Conservation (phyloP, 2,329 filamentous ascomycete species). For the Scedosporium boydii region DNA sequence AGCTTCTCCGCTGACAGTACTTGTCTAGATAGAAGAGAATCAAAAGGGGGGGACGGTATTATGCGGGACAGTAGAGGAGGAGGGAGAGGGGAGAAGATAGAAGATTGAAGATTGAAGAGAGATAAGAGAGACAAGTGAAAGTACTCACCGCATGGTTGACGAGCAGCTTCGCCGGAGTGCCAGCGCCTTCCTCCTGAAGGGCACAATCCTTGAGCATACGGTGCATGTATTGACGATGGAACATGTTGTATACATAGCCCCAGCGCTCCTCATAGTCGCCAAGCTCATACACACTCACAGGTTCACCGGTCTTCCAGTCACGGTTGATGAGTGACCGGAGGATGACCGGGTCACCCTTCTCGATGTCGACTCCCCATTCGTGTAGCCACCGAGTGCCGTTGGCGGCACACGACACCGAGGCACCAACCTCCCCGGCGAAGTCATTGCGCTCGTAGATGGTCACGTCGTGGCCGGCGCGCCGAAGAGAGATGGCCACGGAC, state of each 20-base stretch:
- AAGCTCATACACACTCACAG: slow-evolving; percentile 53
- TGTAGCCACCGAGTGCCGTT: slow-evolving; percentile 63
- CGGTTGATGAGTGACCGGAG: slow-evolving; percentile 58
- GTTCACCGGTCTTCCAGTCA: slow-evolving; percentile 61
- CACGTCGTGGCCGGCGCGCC: slow-evolving; percentile 35
- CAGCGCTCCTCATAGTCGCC: slow-evolving; percentile 56
- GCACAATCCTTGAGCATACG: slow-evolving; percentile 54
- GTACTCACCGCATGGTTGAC: slow-evolving; percentile 44
- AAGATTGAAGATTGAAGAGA: too few relatives aligned
- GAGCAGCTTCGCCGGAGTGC: slow-evolving; percentile 39
- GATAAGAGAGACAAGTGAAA: too few relatives aligned
- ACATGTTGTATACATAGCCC: slow-evolving; percentile 60
- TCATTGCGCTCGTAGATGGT: slow-evolving; percentile 59
- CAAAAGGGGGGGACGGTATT: too few relatives aligned
- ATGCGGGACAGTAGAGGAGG: too few relatives aligned
- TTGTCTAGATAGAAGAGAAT: too few relatives aligned
- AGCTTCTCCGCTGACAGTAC: too few relatives aligned
- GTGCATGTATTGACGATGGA: slow-evolving; percentile 61
- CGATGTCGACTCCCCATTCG: slow-evolving; percentile 57
- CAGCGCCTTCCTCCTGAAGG: slow-evolving; percentile 36
- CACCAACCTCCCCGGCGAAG: slow-evolving; percentile 59
- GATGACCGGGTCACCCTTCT: slow-evolving; percentile 55
- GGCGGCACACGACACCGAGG: slow-evolving; percentile 57
- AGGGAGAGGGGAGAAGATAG: too few relatives aligned
- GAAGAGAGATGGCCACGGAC: slow-evolving; percentile 34